Base-by-base conservation (phyloP, 2,329 filamentous ascomycete species). In the Fusarium scirpi region DNA sequence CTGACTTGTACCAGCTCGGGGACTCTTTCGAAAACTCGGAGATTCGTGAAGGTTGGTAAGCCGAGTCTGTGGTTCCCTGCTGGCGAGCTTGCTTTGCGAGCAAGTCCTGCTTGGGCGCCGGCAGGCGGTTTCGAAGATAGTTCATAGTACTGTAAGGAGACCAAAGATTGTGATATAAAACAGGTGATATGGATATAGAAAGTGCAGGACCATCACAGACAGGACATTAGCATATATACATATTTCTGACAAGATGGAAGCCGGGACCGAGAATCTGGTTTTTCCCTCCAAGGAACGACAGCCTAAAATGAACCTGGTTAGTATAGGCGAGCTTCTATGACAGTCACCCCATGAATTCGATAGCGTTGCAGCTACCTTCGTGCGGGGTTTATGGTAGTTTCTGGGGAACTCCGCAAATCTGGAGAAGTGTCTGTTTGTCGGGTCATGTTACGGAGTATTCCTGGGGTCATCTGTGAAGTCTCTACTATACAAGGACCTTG, bases 1-100 rank as follows among this genome's bases (percentile, higher is more conserved):
- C 70, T 6, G 77, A 79, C 15, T 67, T 65, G 61, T 79, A 80
- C 78, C 78, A 80, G 15, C 62, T 61, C 0, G 68, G 68, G 25
- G 78, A 66, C 44, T 77, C 58, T 3, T 57, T 56, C 1, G 77
- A 69, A 10, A 79, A 71, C 32, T 78, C 62, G 7, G 72, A 70
- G n/a, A 80, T 75, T 3, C 73, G 73, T 1, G 77, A 78, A 1
- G 74, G 75, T 45, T 76, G 62, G 43, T 73, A 71, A 6, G 62
- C 53, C 15, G 58, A 55, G 1, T 56, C 65, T 5, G 54, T 49
- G 4, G 53, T 59, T 22, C 66, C 65, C 6, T 74, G 58, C 20
- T 70, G 57, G 4, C 67, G 69, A 12, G 76, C 74, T 16, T 55
- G 58, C 22, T 48, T 63, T 10, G 60, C 16, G 0, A 62, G 60